A percentile compares a stretch with the other conserved stretches of the same genome.
phyloP scores from a whole-genome alignment of 2,329 filamentous ascomycete species.

The Xylaria sp. region DNA sequence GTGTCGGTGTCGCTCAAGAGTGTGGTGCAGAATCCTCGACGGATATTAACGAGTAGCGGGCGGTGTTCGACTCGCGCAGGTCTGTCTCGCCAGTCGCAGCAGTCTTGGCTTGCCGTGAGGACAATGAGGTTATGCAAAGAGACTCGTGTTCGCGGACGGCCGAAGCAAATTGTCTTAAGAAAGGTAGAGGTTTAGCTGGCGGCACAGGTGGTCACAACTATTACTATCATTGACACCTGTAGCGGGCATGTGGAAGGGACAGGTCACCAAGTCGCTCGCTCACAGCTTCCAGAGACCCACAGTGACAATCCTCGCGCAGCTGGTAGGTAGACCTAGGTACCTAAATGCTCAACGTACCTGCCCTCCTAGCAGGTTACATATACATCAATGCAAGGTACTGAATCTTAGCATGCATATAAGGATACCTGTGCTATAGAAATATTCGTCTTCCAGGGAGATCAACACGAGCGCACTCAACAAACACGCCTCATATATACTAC shows the following conservation, averaged over 20 bases:
- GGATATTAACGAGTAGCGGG: slow-evolving; percentile 7
- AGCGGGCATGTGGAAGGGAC: slow-evolving; percentile 32
- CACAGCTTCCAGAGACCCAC: slow-evolving; percentile 13
- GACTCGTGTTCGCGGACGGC: not conserved
- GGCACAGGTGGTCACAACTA: slow-evolving; percentile 11
- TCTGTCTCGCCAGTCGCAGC: not conserved
- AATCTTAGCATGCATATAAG: too few relatives aligned
- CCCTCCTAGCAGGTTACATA: too few relatives aligned
- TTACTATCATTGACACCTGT: not conserved
- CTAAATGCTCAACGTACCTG: not conserved
- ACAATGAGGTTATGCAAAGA: not conserved
- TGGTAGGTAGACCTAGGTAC: slow-evolving; percentile 5
- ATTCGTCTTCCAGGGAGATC: too few relatives aligned
- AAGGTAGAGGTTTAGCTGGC: not conserved
- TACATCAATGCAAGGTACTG: too few relatives aligned
- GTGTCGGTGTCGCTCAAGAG: slow-evolving; percentile 8
- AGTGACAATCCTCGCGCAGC: not conserved
- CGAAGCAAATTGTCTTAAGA: slow-evolving; percentile 5
- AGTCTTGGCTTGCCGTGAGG: slow-evolving; percentile 2
- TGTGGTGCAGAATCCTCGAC: slow-evolving; percentile 1
- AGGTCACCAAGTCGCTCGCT: slow-evolving; percentile 31
- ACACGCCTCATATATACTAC: too few relatives aligned
- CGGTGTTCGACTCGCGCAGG: slow-evolving; percentile 1
- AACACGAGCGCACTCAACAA: too few relatives aligned
- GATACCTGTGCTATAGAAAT: too few relatives aligned